Percentiles rank a stretch among this genome's conserved stretches.
Evolutionary conservation across 1,284 basidiomycete species (phyloP).

Genomic region (Boletus nobilissimus): DNA sequence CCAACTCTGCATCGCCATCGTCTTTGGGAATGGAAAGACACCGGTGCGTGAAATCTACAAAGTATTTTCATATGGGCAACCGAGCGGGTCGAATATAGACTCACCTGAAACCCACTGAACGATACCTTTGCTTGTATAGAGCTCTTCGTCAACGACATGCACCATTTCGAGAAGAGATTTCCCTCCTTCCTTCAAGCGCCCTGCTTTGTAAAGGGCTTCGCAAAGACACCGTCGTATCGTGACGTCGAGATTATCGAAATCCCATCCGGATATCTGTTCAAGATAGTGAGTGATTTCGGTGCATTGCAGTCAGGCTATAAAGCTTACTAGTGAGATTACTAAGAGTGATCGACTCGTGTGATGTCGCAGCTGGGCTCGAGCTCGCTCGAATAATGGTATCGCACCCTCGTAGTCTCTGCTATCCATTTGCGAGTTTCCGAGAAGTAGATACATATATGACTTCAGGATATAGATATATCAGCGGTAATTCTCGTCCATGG

Average conservation of each 20-base stretch:
- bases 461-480: neutral
- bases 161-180: neutral
- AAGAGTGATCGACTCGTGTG: neutral
- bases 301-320: neutral
- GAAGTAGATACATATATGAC: slow-evolving; percentile 4
- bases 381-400: neutral
- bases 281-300: neutral
- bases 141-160: neutral
- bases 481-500: too few relatives aligned
- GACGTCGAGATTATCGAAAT: neutral
- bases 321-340: neutral
- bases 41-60: neutral
- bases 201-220: neutral
- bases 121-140: too few relatives aligned
- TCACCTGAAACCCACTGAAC: neutral
- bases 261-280: neutral
- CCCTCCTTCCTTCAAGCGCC: neutral
- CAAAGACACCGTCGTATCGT: neutral
- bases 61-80: neutral
- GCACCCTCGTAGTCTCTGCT: neutral
- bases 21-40: neutral
- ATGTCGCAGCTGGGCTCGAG: neutral
- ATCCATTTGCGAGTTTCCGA: neutral
- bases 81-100: neutral
- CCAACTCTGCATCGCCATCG: too few relatives aligned